These are phyloP conservation scores for Fusarium sp. DNA, from an alignment of 2,329 filamentous ascomycete species.

Conservation along the genomic window DNA sequence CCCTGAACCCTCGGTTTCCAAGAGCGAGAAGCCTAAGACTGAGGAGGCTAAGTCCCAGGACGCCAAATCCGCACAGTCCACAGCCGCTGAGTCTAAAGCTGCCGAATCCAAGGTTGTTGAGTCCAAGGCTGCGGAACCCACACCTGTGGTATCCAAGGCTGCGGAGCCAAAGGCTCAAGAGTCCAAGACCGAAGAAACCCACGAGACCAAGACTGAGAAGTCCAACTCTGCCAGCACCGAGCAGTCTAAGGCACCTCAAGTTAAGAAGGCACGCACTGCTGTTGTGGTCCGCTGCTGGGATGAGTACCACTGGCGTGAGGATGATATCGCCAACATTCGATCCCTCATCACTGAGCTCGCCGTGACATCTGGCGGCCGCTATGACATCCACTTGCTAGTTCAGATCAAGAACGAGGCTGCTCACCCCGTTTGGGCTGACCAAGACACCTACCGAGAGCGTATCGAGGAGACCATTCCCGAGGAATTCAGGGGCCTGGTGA, in stretches of 20 bases:
- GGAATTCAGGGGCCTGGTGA: constrained; percentile 90
- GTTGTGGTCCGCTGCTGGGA: constrained; percentile 87
- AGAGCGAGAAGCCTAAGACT: constrained; percentile 13
- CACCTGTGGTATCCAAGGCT: constrained; percentile 3
- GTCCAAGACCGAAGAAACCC: constrained; percentile 8
- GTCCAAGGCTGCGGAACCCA: not conserved
- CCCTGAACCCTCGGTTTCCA: not conserved
- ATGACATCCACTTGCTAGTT: constrained; percentile 86
- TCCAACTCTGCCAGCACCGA: not conserved
- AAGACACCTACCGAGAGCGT: constrained; percentile 74
- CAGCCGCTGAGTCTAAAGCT: not conserved
- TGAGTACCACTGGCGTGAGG: constrained; percentile 81
- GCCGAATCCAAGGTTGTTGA: not conserved
- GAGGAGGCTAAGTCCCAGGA: constrained; percentile 8
- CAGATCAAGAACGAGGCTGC: constrained; percentile 83
- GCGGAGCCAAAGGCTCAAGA: constrained; percentile 15
- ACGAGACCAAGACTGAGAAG: not conserved
- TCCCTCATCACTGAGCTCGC: constrained; percentile 86
- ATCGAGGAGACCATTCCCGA: constrained; percentile 78
- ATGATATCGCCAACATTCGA: constrained; percentile 85
- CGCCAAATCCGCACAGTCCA: not conserved
- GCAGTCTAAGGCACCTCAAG: constrained; percentile 1
- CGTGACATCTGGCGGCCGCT: constrained; percentile 85
- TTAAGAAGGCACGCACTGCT: constrained; percentile 66
- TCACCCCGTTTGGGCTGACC: constrained; percentile 83